Conservation (phyloP, 2,329 filamentous ascomycete species). For the Cordyceps cateniannulata region DNA sequence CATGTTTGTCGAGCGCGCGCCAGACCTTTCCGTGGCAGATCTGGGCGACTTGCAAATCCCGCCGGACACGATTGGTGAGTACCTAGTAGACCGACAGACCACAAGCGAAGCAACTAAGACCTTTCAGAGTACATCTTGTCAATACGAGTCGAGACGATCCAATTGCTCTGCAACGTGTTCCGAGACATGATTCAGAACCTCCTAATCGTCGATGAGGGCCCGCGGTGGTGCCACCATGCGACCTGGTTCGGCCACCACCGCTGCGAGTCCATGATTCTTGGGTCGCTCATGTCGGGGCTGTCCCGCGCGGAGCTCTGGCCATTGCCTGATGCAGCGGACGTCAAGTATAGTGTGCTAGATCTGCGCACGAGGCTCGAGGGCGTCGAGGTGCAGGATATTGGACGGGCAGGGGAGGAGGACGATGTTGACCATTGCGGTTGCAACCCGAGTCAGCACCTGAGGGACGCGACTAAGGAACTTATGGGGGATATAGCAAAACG, state of each 20-base stretch:
- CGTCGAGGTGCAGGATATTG: background rate
- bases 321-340: background rate
- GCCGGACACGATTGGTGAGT: background rate
- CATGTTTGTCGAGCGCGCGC: background rate
- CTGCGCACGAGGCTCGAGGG: background rate
- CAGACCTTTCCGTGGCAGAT: background rate
- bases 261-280: constrained; percentile 1
- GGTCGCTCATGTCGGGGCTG: background rate
- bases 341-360: background rate
- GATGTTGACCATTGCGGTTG: background rate
- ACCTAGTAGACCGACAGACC: background rate
- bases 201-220: background rate
- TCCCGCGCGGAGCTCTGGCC: background rate
- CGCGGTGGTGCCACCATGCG: background rate
- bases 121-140: background rate
- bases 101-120: background rate
- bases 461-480: background rate
- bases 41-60: background rate
- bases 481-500: background rate
- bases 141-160: background rate
- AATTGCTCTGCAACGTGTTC: background rate
- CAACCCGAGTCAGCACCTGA: background rate
- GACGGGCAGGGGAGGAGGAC: background rate
- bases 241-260: background rate
- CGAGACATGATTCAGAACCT: background rate